These are phyloP conservation scores for Simplicillium sp. DNA, from an alignment of 2,329 filamentous ascomycete genomes.

Conservation along the genomic window DNA sequence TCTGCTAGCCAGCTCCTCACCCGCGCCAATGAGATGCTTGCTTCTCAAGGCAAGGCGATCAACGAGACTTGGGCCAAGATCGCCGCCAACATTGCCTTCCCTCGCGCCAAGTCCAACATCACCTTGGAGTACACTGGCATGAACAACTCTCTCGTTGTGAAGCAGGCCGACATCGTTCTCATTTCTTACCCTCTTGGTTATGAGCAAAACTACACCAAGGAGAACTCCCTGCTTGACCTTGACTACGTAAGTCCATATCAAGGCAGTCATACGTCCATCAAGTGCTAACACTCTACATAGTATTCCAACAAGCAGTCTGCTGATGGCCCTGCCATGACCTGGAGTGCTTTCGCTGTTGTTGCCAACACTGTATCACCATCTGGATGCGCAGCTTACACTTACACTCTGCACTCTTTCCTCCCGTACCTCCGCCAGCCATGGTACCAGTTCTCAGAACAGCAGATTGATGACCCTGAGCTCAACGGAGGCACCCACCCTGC, in stretches of 20 bases:
- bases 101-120: slow-evolving; percentile 25
- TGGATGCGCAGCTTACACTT: slow-evolving; percentile 60
- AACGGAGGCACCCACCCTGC: slow-evolving; percentile 42
- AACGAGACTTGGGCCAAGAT: slow-evolving; percentile 34
- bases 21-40: slow-evolving; percentile 47
- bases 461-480: slow-evolving; percentile 52
- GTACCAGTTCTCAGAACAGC: slow-evolving; percentile 62
- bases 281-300: slow-evolving; percentile 1
- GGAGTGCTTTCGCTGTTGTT: slow-evolving; percentile 58
- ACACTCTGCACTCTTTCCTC: slow-evolving; percentile 50
- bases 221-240: slow-evolving; percentile 11
- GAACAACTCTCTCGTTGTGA: slow-evolving; percentile 56
- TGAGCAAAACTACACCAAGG: slow-evolving; percentile 26
- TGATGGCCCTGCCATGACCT: slow-evolving; percentile 66
- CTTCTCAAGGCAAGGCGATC: slow-evolving; percentile 38
- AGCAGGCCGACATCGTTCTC: slow-evolving; percentile 61
- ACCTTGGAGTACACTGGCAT: slow-evolving; percentile 57
- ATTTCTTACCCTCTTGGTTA: slow-evolving; percentile 55
- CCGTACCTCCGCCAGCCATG: slow-evolving; percentile 58
- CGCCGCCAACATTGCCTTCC: slow-evolving; percentile 10
- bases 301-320: slow-evolving; percentile 25
- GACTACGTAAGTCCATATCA: slow-evolving; percentile 11
- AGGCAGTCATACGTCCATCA: no score
- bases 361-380: slow-evolving; percentile 57
- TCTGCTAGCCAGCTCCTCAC: slow-evolving; percentile 45